Evolutionary conservation across 2,329 filamentous ascomycete genomes (phyloP), one percentile per base, ranked within the genome.

Genomic region (Phyllosticta ampelicida): DNA sequence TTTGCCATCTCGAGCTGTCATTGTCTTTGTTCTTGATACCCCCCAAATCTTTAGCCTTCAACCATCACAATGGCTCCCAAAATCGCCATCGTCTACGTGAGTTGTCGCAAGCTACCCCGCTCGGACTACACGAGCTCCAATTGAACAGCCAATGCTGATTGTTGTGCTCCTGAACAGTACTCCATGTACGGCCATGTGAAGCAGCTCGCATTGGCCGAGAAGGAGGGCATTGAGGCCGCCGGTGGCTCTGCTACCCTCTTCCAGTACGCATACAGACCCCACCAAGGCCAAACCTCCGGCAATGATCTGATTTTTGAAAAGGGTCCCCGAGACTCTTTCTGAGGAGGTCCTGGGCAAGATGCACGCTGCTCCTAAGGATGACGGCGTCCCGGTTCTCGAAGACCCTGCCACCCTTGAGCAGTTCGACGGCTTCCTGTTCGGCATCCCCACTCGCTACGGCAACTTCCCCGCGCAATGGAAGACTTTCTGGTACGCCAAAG

Each of bases 401-500:
- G 76, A 80, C 66, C 79, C 81, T 54, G 71, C 80, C 11, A 77
- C 73, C 29, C 85, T 96, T 50, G 82, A 85, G 69, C 63, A 78
- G 56, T 97, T 95, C 77, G 91, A 97, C 69, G 94, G 79, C 65
- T 86, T 96, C 78, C 85, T 99, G 63, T 82, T 97, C 67, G 94
- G 94, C 65, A 94, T 97, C 73, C 94, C 94, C 61, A 99, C 94
- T 55, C 84, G 94, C 65, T 99, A 89, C 78, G 94, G 94, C 67
- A 97, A 95, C 84, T 96, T 96, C 81, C 91, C 92, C 53, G 89
- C 86, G 18, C 94, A 99, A 78, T 96, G 88, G 88, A 96, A 94
- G 80, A 70, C 84, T 49, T 92, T 90, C 80, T 95, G 90, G 88
- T 44, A 18, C 36, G 36, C n/a, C 36, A 4, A 4, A n/a, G 8